phyloP scores from a whole-genome alignment of 495 filamentous ascomycete species.

The Haplographium delicatum region DNA sequence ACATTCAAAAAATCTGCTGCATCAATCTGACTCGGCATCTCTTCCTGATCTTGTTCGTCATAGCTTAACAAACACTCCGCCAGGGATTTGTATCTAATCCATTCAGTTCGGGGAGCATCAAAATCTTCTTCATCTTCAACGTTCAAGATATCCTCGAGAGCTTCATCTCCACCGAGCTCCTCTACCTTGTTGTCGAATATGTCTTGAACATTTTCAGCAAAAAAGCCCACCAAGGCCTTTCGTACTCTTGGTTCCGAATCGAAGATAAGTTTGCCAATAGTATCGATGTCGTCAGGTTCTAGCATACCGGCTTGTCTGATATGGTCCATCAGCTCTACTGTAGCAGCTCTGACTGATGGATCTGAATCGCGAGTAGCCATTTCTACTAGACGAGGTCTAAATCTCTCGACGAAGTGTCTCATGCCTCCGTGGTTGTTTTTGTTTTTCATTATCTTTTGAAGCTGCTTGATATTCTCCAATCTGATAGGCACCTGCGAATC shows the following conservation, averaged over 20 bases:
- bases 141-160: constrained; percentile 57
- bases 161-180: constrained; percentile 77
- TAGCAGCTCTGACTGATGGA: constrained; percentile 64
- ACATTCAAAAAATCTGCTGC: constrained; percentile 46
- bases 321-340: constrained; percentile 73
- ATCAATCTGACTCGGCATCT: constrained; percentile 23
- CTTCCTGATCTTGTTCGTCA: constrained; percentile 50
- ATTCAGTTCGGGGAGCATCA: constrained; percentile 67
- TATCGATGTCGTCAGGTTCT: constrained; percentile 85
- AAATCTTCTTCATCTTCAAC: constrained; percentile 63
- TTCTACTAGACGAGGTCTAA: constrained; percentile 82
- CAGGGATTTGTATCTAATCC: constrained; percentile 88
- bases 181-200: constrained; percentile 74
- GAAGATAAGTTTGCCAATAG: constrained; percentile 77
- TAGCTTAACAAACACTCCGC: constrained; percentile 78
- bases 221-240: constrained; percentile 84
- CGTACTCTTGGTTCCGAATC: constrained; percentile 79
- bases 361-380: constrained; percentile 84
- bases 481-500: constrained; percentile 65
- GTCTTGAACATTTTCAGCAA: constrained; percentile 78
- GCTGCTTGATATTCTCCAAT: constrained; percentile 73
- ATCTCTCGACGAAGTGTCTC: constrained; percentile 84
- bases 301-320: constrained; percentile 81
- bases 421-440: constrained; percentile 67
- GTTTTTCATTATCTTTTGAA: constrained; percentile 64